A percentile compares a stretch with the other conserved stretches of the same genome.
Conservation (phyloP, 2,329 filamentous ascomycete species). For the Botrytis medusae region DNA sequence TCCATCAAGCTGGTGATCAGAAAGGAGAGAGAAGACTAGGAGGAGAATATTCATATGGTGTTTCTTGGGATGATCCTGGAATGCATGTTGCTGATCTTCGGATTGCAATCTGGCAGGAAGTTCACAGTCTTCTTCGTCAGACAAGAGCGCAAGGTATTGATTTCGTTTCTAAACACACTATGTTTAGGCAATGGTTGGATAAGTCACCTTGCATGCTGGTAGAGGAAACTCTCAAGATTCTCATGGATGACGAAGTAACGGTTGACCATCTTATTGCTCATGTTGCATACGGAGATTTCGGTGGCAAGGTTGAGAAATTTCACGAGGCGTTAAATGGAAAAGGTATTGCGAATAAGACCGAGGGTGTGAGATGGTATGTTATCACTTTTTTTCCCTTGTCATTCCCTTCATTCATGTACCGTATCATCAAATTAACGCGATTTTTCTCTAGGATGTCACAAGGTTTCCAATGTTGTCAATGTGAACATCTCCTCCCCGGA, state of each 20-base stretch:
- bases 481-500: constrained; percentile 22
- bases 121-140: constrained; percentile 25
- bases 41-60: constrained; percentile 30
- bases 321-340: not conserved
- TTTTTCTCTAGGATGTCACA: constrained; percentile 19
- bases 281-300: constrained; percentile 25
- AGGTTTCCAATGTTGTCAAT: constrained; percentile 22
- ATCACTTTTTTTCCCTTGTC: not conserved
- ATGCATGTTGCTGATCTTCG: constrained; percentile 17
- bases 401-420: not conserved
- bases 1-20: constrained; percentile 25
- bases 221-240: constrained; percentile 26
- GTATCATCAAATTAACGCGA: constrained; percentile 1
- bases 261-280: constrained; percentile 24
- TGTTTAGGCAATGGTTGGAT: constrained; percentile 35
- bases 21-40: constrained; percentile 1
- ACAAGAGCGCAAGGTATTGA: constrained; percentile 31
- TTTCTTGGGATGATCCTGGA: constrained; percentile 36
- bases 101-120: constrained; percentile 33
- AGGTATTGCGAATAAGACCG: constrained; percentile 5
- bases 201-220: constrained; percentile 32
- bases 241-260: constrained; percentile 19
- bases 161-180: constrained; percentile 23
- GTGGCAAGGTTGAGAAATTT: constrained; percentile 7
- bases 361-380: constrained; percentile 28